Evolutionary conservation across 441 rosid genomes (phyloP), one percentile per base, ranked within the genome.

Genomic region (Erodium moschatum): DNA sequence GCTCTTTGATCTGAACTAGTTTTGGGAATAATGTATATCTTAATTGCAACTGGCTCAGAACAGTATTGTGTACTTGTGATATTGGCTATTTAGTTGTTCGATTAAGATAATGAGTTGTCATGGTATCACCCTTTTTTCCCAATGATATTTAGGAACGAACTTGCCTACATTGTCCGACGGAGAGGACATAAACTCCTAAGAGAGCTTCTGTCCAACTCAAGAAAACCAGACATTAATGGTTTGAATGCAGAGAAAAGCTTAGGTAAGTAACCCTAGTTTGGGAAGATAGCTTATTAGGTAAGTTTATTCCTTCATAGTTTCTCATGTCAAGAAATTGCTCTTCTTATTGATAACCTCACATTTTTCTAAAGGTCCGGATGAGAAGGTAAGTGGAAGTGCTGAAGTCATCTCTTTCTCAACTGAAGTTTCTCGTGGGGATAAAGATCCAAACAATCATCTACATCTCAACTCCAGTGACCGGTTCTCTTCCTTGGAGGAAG

Each of bases 141-240:
- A 72, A 72, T 76, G 3, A 66, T 65, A 13, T 64, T 19, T 75
- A 93, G 98, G 85, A 86, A 63, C 78, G 96, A 93, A 81, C 93
- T 93, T 78, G 97, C 96, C 35, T 77, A 88, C 78, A 66, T 93
- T 75, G 90, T 90, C 52, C 80, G 97, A 78, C 75, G 98, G 74
- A 87, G 98, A 76, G 98, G 98, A 38, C 88, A 91, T 70, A 91
- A 86, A 79, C 70, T 81, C 65, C 71, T 91, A 9, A 69, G 69
- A 60, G 86, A 85, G 72, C 89, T 93, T 79, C 86, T 91, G 77
- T 77, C 78, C 2, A 77, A 78, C 74, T 82, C 85, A 11, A 61
- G 65, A 0, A 24, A 67, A 27, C 71, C 69, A 61, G 81, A 80
- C 56, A n/a, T 16, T 69, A 77, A 76, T 31, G 83, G 62, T 38